These are phyloP conservation scores for Spergularia marina DNA, from an alignment of 148 eudicot genomes.

Conservation along the genomic window DNA sequence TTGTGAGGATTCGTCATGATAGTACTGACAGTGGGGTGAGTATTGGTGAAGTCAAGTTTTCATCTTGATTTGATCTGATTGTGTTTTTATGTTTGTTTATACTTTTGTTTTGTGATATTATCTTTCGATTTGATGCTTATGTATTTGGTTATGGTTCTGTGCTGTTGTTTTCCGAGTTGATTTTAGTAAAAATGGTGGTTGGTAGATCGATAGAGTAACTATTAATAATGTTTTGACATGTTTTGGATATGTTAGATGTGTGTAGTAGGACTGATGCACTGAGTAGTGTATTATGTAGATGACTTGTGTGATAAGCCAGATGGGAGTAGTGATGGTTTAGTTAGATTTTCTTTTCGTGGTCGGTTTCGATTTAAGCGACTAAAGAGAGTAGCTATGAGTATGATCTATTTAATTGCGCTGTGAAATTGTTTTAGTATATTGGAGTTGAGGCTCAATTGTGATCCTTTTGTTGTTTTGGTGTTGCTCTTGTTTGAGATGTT, in stretches of 20 bases:
- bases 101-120: neutral
- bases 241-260: neutral
- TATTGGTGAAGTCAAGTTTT: constrained; percentile 4
- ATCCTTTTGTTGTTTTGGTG: neutral
- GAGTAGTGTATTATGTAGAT: neutral
- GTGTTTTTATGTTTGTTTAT: neutral
- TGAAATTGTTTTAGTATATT: too few relatives aligned
- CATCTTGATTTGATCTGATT: constrained; percentile 19
- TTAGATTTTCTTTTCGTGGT: neutral
- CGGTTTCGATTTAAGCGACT: neutral
- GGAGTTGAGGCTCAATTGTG: neutral
- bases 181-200: constrained; percentile 10
- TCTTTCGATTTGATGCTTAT: neutral
- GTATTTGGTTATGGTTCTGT: neutral
- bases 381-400: neutral
- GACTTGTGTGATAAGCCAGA: neutral
- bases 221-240: neutral
- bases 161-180: neutral
- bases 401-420: neutral
- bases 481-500: neutral
- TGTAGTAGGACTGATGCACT: too few relatives aligned
- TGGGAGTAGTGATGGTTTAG: neutral
- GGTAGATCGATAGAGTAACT: neutral
- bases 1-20: constrained; percentile 87
- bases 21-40: constrained; percentile 73